Evolutionary conservation across 371 early-diverging fungal species (phyloP).

Genomic region (Mortierella sp.): DNA sequence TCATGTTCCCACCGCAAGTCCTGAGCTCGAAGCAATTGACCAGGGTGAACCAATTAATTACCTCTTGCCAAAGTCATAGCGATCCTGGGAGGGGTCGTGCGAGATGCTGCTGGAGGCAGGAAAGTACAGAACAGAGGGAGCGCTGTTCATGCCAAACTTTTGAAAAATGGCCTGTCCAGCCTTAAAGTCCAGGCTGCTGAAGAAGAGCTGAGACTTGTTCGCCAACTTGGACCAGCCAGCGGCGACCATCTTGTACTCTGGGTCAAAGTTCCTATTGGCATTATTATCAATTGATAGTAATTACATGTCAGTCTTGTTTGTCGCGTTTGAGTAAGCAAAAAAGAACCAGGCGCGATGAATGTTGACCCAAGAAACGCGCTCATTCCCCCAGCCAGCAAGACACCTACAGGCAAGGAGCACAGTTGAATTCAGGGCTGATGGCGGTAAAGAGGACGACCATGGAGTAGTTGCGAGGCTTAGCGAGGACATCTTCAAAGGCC

Average conservation of each 20-base stretch:
- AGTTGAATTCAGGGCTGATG: slow-evolving; percentile 73
- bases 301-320: background rate
- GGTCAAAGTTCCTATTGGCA: slow-evolving; percentile 76
- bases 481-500: slow-evolving; percentile 73
- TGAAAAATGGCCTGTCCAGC: slow-evolving; percentile 82
- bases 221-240: slow-evolving; percentile 66
- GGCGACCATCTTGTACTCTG: slow-evolving; percentile 78
- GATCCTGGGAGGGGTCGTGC: slow-evolving; percentile 16
- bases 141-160: slow-evolving; percentile 72
- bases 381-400: background rate
- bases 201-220: slow-evolving; percentile 67
- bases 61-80: slow-evolving; percentile 47
- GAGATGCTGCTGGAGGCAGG: slow-evolving; percentile 70
- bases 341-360: background rate
- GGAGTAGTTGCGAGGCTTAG: slow-evolving; percentile 84
- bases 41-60: slow-evolving; percentile 22
- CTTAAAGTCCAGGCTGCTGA: slow-evolving; percentile 81
- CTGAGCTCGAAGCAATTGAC: background rate
- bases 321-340: background rate
- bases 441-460: slow-evolving; percentile 84
- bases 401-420: slow-evolving; percentile 82
- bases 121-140: slow-evolving; percentile 81
- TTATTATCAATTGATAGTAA: background rate
- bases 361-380: too few species aligned
- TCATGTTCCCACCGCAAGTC: too few species aligned